Conservation (phyloP, 1,139 yeast species). For the Barnettozyma hawaiiensis region DNA sequence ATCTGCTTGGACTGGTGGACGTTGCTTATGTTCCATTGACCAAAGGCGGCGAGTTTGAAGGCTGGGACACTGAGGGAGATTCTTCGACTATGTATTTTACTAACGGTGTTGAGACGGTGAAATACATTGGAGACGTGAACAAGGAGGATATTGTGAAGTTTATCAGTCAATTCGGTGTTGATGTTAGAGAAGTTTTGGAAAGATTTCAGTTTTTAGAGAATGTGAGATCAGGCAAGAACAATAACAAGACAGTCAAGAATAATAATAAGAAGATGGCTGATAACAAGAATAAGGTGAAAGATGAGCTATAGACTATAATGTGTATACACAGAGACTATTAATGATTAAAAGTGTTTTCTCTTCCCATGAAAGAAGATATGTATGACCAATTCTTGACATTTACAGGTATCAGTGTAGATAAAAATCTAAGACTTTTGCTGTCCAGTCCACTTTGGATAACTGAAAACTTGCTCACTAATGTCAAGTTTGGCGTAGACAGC, state of each 20-base stretch:
- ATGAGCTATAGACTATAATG: slow-evolving; percentile 4
- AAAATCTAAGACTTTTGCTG: background rate
- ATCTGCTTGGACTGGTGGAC: slow-evolving; percentile 48
- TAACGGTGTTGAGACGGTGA: background rate
- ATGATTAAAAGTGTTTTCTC: too few relatives aligned
- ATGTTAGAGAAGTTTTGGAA: slow-evolving; percentile 9
- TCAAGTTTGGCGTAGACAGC: slow-evolving; percentile 4
- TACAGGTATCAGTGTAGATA: slow-evolving; percentile 12
- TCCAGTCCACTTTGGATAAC: slow-evolving; percentile 5
- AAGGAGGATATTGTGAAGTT: slow-evolving; percentile 2
- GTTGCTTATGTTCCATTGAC: slow-evolving; percentile 35
- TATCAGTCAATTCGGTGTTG: slow-evolving; percentile 14
- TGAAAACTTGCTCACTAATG: slow-evolving; percentile 8
- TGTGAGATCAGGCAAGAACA: slow-evolving; percentile 22
- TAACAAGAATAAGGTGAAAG: slow-evolving; percentile 2
- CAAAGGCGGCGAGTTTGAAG: slow-evolving; percentile 6
- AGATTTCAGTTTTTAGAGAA: slow-evolving; percentile 12
- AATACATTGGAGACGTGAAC: background rate
- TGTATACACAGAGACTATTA: background rate
- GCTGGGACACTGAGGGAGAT: slow-evolving; percentile 1
- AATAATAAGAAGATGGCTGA: slow-evolving; percentile 3
- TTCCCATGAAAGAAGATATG: too few relatives aligned
- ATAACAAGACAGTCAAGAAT: slow-evolving; percentile 13
- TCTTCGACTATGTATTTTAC: background rate
- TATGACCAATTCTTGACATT: too few relatives aligned